phyloP scores from a whole-genome alignment of 2,329 filamentous ascomycete species.

The Corynespora cassiicola region DNA sequence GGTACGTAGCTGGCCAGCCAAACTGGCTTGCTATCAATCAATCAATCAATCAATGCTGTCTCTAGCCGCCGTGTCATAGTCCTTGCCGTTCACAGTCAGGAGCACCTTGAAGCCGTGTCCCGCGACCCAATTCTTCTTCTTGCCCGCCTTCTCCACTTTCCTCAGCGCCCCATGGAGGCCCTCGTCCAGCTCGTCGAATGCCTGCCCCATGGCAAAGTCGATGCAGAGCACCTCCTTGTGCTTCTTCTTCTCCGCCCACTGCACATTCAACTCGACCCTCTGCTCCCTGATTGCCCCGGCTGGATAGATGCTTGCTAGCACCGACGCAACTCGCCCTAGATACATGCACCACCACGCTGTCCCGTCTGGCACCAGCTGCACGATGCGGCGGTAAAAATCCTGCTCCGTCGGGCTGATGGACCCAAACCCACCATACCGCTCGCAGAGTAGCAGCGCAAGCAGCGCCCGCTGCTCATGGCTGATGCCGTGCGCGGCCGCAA shows the following conservation, averaged over 20 bases:
- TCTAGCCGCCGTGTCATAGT: constrained; percentile 20
- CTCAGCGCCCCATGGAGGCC: constrained; percentile 34
- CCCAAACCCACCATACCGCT: constrained; percentile 70
- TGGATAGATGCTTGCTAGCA: constrained; percentile 68
- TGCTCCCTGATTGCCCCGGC: constrained; percentile 58
- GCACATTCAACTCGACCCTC: constrained; percentile 28
- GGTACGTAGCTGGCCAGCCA: too few relatives aligned
- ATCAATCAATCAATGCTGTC: neutral
- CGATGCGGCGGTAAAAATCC: constrained; percentile 61
- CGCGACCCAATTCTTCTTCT: constrained; percentile 48
- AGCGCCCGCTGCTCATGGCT: constrained; percentile 75
- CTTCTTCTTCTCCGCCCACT: constrained; percentile 35
- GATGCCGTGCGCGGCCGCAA: constrained; percentile 74
- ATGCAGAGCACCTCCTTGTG: constrained; percentile 36
- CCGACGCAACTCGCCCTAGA: constrained; percentile 64
- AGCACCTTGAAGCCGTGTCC: constrained; percentile 35
- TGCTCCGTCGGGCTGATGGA: constrained; percentile 65
- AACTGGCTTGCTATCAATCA: too few relatives aligned
- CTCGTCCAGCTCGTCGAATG: constrained; percentile 39
- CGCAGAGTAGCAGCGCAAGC: constrained; percentile 73
- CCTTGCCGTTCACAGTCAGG: constrained; percentile 34
- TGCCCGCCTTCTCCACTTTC: constrained; percentile 44
- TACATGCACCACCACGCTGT: constrained; percentile 72
- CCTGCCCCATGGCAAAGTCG: constrained; percentile 31
- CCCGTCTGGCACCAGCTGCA: constrained; percentile 59